Evolutionary conservation across 2,329 filamentous ascomycete genomes (phyloP), one percentile per base, ranked within the genome.

Genomic region (Thielaviopsis euricoi): DNA sequence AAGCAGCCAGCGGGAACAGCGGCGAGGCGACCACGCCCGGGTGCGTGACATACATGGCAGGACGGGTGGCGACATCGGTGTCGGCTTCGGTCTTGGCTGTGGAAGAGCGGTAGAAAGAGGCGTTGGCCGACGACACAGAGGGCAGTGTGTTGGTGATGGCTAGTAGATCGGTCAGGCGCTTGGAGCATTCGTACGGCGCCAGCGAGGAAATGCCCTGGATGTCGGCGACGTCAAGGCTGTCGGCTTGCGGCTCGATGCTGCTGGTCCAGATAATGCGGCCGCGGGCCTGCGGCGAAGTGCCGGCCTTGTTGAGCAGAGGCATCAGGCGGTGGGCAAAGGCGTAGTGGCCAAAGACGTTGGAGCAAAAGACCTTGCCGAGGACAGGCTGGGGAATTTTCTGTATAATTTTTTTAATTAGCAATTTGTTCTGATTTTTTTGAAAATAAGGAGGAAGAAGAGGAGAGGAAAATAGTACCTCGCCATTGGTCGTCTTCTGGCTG

Each of bases 321-420:
- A 86, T 77, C 12, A 97, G 77, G 66, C 85, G 82, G 68, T 95
- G 90, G 17, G 81, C 81, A 23, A 98, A 81, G 66, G 96, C 73
- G 68, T 98, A 97, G 72, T 98, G 93, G 0, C 93, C 93, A 67
- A 98, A 97, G 29, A 95, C 79, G 67, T 97, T 97, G 54, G 91
- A 85, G 67, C 85, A 86, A 68, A 97, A 98, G 19, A 95, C 82
- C 63, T 88, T 78, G 2, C 89, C 90, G 0, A 98, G 73, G 5
- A 74, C 71, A 0, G 85, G 82, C 59, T 82, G 48, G 37, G 46
- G 23, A 37, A 25, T 43, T 52, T 55, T 54, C n/a, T 55, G 21
- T 40, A 51, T 55, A 10, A 19, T 43, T 22, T 53, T 10, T 5
- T 23, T 9, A 46, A 17, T 17, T 5, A 7, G 25, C 1, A n/a